Base-by-base conservation (phyloP, 768 basidiomycete species). In the Tulasnella sp. region DNA sequence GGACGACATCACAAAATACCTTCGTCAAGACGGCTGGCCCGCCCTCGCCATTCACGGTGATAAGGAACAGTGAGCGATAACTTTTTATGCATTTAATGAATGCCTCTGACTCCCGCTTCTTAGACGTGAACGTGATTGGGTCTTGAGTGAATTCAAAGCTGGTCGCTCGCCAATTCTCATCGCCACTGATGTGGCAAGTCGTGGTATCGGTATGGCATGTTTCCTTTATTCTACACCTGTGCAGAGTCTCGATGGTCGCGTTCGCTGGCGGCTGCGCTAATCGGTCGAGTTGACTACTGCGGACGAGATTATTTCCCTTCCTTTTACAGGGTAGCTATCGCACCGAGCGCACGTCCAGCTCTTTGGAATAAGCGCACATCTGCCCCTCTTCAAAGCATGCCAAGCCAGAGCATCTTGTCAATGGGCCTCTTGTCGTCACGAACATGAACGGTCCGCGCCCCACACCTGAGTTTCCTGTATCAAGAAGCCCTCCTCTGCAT, bases 21-120 rank as follows among this genome's bases (percentile, higher is more conserved):
- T 99, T 72, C 90, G 97, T 73, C 91, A 92, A 84, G 97, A 99
- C 78, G 97, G 97, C 16, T 99, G 97, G 97, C 97, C 97, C n/a
- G 97, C 97, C 16, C 84, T 99, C 41, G 96, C 97, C 69, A 99
- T 99, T 78, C 97, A 99, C 79, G 97, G 97, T 77, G 97, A 99
- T 84, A 99, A 99, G 82, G 95, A 95, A 84, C 94, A 97, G 92
- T 95, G 79, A 76, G 91, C 84, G 3, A 22, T 8, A 74, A 52
- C 77, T 62, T 32, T 5, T 36, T 39, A 12, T 63, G 12, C 19
- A 29, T 64, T 11, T 40, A 14, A n/a, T 12, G 14, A n/a, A 17
- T 63, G 19, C 11, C 68, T 69, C 52, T n/a, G n/a, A n/a, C 73
- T 77, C 66, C 75, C 71, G 19, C 44, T 47, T 65, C n/a, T 69